These are phyloP conservation scores for Suillus subaureus DNA, from an alignment of 768 basidiomycete genomes.

Conservation along the genomic window DNA sequence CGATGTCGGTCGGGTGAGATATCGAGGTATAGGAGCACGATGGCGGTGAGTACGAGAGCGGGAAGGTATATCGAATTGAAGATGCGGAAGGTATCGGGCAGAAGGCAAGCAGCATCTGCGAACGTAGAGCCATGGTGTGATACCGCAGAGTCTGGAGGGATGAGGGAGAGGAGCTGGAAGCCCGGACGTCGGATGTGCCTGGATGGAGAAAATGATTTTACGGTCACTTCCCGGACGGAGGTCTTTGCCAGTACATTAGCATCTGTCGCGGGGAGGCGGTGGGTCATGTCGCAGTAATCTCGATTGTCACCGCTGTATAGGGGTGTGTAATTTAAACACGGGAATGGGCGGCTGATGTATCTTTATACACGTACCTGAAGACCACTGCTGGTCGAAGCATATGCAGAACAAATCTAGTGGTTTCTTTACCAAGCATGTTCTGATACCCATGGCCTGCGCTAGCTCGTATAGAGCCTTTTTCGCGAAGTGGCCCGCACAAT, in stretches of 20 bases:
- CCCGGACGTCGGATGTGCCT: conserved; percentile 75
- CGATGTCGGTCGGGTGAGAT: conserved; percentile 25
- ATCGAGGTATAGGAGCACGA: conserved; percentile 50
- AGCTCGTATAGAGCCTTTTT: conserved; percentile 68
- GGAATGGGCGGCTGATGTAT: neutral
- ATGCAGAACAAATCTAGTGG: conserved; percentile 71
- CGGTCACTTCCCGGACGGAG: conserved; percentile 72
- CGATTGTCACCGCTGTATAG: conserved; percentile 81
- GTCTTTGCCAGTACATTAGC: conserved; percentile 19
- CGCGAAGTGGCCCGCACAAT: conserved; percentile 76
- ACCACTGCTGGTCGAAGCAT: conserved; percentile 65
- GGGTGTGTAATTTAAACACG: conserved; percentile 10
- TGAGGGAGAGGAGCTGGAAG: conserved; percentile 82
- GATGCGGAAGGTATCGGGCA: conserved; percentile 72
- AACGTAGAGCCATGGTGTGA: conserved; percentile 44
- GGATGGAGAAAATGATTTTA: conserved; percentile 85
- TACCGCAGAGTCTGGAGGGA: conserved; percentile 35
- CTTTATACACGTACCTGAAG: conserved; percentile 57
- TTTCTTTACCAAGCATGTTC: conserved; percentile 79
- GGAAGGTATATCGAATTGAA: conserved; percentile 69
- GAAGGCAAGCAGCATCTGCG: conserved; percentile 68
- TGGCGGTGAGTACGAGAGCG: conserved; percentile 53
- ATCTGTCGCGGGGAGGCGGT: conserved; percentile 40
- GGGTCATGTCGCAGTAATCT: conserved; percentile 83
- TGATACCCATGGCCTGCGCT: conserved; percentile 84